phyloP scores from a whole-genome alignment of 2,329 filamentous ascomycete genomes.

The Apiospora saccharicola region DNA sequence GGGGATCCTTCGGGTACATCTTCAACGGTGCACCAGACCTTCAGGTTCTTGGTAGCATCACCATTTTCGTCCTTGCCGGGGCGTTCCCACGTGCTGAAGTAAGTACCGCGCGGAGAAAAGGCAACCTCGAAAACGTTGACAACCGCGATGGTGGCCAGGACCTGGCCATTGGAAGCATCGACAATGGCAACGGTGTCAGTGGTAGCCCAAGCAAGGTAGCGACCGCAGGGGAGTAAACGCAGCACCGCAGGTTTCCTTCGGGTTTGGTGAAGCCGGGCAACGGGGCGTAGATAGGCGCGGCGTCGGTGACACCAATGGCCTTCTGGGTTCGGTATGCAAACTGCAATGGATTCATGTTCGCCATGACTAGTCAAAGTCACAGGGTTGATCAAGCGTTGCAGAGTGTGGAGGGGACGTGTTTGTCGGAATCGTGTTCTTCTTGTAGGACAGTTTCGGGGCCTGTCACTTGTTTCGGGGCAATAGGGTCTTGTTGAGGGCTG shows the following conservation, averaged over 20 bases:
- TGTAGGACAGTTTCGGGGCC: constrained; percentile 14
- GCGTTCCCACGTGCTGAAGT: constrained; percentile 96
- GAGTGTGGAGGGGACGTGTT: constrained; percentile 23
- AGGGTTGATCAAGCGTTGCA: constrained; percentile 46
- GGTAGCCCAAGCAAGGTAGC: constrained; percentile 94
- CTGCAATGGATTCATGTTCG: constrained; percentile 77
- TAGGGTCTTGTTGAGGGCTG: constrained; percentile 10
- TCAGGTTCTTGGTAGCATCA: constrained; percentile 94
- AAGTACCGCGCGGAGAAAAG: constrained; percentile 92
- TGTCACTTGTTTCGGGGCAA: constrained; percentile 17
- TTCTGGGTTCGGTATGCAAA: constrained; percentile 98
- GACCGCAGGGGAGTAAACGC: constrained; percentile 95
- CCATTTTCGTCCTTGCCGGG: constrained; percentile 91
- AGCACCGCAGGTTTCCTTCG: constrained; percentile 93
- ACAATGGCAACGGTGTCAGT: constrained; percentile 86
- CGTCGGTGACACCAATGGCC: constrained; percentile 92
- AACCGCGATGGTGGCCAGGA: constrained; percentile 77
- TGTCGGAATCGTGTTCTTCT: constrained; percentile 21
- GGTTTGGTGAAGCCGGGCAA: constrained; percentile 86
- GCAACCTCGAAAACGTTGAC: constrained; percentile 91
- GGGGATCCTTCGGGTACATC: constrained; percentile 66
- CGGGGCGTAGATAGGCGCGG: constrained; percentile 84
- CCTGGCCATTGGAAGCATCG: constrained; percentile 78
- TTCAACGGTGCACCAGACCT: constrained; percentile 90
- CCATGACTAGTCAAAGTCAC: constrained; percentile 96